Conservation (phyloP, 805 yeast species). For the Yamadazyma phyllophila region DNA sequence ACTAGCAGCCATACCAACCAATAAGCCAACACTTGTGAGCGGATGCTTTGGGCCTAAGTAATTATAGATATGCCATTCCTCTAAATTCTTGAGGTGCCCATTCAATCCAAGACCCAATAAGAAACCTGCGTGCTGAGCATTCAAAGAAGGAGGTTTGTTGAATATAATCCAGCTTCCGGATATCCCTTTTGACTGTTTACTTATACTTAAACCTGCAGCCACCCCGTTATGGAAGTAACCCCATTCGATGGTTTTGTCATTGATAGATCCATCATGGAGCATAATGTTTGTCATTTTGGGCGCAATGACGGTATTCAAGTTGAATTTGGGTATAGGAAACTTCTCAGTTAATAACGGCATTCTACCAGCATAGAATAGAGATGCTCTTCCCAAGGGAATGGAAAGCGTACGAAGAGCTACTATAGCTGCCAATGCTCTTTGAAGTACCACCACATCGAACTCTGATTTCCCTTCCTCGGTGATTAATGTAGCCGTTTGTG, state of each 20-base stretch:
- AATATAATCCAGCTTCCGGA: constrained; percentile 91
- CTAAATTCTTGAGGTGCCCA: constrained; percentile 79
- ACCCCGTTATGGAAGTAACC: constrained; percentile 92
- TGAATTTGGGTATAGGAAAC: constrained; percentile 74
- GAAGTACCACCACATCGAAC: constrained; percentile 52
- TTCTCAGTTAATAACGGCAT: constrained; percentile 82
- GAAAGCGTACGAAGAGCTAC: constrained; percentile 73
- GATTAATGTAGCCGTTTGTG: constrained; percentile 50
- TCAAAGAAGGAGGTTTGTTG: constrained; percentile 67
- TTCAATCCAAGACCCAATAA: constrained; percentile 87
- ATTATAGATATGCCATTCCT: constrained; percentile 96
- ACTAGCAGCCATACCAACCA: constrained; percentile 93
- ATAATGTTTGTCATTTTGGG: constrained; percentile 67
- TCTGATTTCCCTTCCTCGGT: constrained; percentile 46
- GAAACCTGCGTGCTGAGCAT: constrained; percentile 92
- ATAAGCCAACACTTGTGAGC: constrained; percentile 78
- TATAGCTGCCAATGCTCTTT: constrained; percentile 56
- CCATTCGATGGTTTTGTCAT: constrained; percentile 61
- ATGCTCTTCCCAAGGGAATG: constrained; percentile 75
- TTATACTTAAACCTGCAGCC: constrained; percentile 77
- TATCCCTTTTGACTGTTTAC: constrained; percentile 64
- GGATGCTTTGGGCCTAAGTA: constrained; percentile 87
- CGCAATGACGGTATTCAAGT: constrained; percentile 60
- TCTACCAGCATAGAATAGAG: constrained; percentile 63
- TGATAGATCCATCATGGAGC: constrained; percentile 52